Evolutionary conservation across 1,139 yeast genomes (phyloP), one percentile per base, ranked within the genome.

Genomic region (Pichia sp.): DNA sequence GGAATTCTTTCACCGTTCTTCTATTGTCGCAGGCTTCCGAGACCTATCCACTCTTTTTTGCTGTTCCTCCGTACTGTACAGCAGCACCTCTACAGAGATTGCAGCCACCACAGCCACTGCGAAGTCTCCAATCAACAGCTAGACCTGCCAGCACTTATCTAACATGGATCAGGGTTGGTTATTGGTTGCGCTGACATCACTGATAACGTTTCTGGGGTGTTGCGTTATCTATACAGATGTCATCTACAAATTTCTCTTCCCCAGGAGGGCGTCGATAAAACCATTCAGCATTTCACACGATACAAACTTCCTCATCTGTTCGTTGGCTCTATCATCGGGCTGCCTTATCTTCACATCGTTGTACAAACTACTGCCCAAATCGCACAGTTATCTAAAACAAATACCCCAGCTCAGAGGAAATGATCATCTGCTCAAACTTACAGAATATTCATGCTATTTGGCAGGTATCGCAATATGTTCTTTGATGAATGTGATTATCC

Each of bases 301-400:
- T 65, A 81, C 81, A 57, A 65, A 69, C 6, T 86, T 88, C 63
- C 73, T 88, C 60, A 80, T 85, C 40, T 81, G 81, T 9, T 81
- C 90, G 6, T 74, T 89, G 50, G 78, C 90, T 1, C 73, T 91
- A 52, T 84, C 93, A 60, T 76, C 93, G 0, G 98, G 98, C 0
- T 84, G 90, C 46, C 75, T 87, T 67, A 60, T 88, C 7, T 82
- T 91, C 65, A 90, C 97, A 0, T 80, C 96, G 0, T 71, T 92
- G 56, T 87, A 81, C 70, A 78, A 84, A 57, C 75, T 92, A 55
- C 71, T 92, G 27, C 97, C 97, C 0, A 84, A 81, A 60, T 81
- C 89, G 0, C 63, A 71, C 50, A 65, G 65, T 12, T 76, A 73
- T 59, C 73, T 78, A 54, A 64, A 65, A 29, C 62, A 67, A 12